Percentiles rank a stretch among this genome's conserved stretches.
Conservation (phyloP, 306 rosid genomes). For the Vachellia collinsii region DNA sequence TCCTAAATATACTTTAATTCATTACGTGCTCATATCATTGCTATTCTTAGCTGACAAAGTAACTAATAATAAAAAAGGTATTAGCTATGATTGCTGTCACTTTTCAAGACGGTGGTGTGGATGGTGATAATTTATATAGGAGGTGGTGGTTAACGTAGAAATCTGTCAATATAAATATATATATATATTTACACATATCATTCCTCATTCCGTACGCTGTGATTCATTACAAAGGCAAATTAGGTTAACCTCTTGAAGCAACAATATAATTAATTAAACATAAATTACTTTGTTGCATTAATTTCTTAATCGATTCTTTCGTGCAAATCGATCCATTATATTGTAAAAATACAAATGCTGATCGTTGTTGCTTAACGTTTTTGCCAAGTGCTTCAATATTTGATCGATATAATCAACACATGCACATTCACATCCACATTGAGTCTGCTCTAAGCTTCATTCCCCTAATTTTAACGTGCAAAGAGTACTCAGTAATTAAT, state of each 20-base stretch:
- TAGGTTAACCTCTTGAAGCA: slow-evolving; percentile 19
- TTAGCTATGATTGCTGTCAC: slow-evolving; percentile 30
- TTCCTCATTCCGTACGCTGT: slow-evolving; percentile 45
- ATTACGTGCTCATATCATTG: slow-evolving; percentile 33
- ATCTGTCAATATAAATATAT: slow-evolving; percentile 30
- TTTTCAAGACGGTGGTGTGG: not conserved
- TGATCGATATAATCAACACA: not conserved
- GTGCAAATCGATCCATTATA: not conserved
- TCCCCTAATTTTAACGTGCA: not conserved
- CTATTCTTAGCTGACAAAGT: slow-evolving; percentile 19
- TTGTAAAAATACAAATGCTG: not conserved
- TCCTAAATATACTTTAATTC: not conserved
- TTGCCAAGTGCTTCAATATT: slow-evolving; percentile 40
- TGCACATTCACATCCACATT: slow-evolving; percentile 17
- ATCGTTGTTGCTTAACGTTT: slow-evolving; percentile 73
- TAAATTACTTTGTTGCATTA: not conserved
- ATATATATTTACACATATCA: not conserved
- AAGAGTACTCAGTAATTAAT: no score
- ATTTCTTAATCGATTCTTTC: not conserved
- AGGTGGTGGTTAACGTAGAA: slow-evolving; percentile 33
- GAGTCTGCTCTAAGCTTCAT: slow-evolving; percentile 47
- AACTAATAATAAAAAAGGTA: not conserved
- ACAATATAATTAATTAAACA: not conserved
- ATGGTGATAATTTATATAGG: not conserved
- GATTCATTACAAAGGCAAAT: slow-evolving; percentile 25